Base-by-base conservation (phyloP, 208 protist species). In the Leishmania martiniquensis region DNA sequence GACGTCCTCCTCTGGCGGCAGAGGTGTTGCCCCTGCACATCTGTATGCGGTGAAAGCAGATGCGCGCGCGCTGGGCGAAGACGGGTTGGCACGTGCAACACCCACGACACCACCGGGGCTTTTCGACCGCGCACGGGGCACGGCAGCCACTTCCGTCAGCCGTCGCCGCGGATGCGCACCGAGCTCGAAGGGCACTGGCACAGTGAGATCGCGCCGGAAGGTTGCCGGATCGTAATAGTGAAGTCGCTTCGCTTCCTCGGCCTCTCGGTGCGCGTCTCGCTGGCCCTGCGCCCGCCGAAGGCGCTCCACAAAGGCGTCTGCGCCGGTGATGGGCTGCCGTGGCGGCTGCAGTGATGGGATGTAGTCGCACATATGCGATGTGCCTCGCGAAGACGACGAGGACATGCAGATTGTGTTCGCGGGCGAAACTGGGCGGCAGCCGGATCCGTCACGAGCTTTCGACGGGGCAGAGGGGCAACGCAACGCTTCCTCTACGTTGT, bases 181-280 rank as follows among this genome's bases (percentile, higher is more conserved):
- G 15, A 92, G 32, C 42, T 86, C 75, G 79, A 93, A 92, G 2
- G 89, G 89, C 67, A 85, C 78, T 51, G 84, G 79, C 60, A 83
- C 71, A 1, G 89, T 95, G 34, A 72, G 15, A 20, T 76, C 78
- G 20, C 83, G 80, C n/a, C 66, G 57, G 44, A 89, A 93, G 5
- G 83, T 88, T 25, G 74, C 68, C 20, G 69, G 37, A 65, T 89
- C 87, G 44, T 79, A 75, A 75, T 85, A 84, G 5, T 80, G 85
- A n/a, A 72, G 67, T 13, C 75, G 72, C 57, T 86, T 71, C 69
- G 78, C 88, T 68, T 92, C 89, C 63, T 81, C 89, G 32, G 80
- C 83, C 29, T 69, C 75, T 60, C 69, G 76, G 22, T 37, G 29
- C 3, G 44, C 47, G 62, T 90, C 81, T 9, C 82, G 76, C 49